Evolutionary conservation across 805 yeast species (phyloP), one percentile per base, ranked within the genome.

Genomic region (Priceomyces melissophilus): DNA sequence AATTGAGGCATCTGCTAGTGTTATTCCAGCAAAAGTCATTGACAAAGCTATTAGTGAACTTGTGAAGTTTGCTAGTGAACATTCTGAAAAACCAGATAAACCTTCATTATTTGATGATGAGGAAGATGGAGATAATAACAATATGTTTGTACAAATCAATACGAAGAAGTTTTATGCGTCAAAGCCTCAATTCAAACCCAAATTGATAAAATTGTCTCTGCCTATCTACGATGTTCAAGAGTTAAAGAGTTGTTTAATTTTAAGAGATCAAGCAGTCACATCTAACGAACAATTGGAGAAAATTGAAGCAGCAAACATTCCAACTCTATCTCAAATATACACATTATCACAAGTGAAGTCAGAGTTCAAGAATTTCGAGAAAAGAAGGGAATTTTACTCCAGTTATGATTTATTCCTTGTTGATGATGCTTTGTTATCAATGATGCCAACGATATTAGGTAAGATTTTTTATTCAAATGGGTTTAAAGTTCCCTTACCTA

Each of bases 311-410:
- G 72, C 65, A 28, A 52, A 66, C 14, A 65, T 78, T 26, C 74
- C 77, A 15, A 62, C 75, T 30, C 61, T 79, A 33, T 42, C 61
- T 15, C 74, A 76, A 53, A 81, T 90, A 40, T 72, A 89, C 27
- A 76, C 93, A 4, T 82, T 83, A 41, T 72, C 79, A 35, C 84
- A 88, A 50, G 72, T 93, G 48, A 87, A 87, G 61, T 86, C 89
- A 27, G 84, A 83, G 45, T 91, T 81, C 73, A 88, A 88, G 67
- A 79, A 87, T n/a, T 93, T 69, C 54, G 97, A 93, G 63, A 82
- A 89, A 44, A 82, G 89, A 61, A 81, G 97, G 60, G 82, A 81
- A 47, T 78, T 93, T 45, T 63, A 75, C 32, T 60, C 72, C 11
- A 81, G 79, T 43, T 86, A 78, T 58, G 95, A 89, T 53, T 49